Percentiles rank a stretch among this genome's conserved stretches.
These are phyloP conservation scores for Citeromyces matritensis DNA, from an alignment of 805 yeast species.

Conservation along the genomic window DNA sequence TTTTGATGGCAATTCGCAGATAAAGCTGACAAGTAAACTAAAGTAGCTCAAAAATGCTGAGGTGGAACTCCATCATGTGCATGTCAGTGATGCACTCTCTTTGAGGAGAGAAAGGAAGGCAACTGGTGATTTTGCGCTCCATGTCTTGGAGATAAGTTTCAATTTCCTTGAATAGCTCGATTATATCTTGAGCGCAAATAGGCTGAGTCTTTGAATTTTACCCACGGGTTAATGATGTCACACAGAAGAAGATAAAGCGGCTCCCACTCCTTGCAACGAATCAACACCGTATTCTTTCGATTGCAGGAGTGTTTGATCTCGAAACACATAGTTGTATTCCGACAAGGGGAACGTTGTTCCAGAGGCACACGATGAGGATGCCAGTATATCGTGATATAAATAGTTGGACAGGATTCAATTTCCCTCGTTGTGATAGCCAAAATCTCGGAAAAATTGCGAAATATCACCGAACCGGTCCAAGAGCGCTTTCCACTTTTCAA, in stretches of 20 bases:
- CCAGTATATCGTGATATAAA: conserved; percentile 25
- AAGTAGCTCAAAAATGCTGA: conserved; percentile 20
- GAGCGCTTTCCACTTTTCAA: conserved; percentile 16
- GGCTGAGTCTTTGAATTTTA: conserved; percentile 9
- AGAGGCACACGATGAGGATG: conserved; percentile 16
- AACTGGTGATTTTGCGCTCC: conserved; percentile 8
- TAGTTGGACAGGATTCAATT: conserved; percentile 25
- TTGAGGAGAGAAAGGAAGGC: conserved; percentile 9
- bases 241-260: conserved; percentile 22
- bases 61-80: conserved; percentile 13
- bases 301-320: conserved; percentile 11
- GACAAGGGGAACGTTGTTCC: conserved; percentile 22
- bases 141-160: conserved; percentile 8
- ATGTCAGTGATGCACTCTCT: conserved; percentile 4
- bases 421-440: conserved; percentile 18
- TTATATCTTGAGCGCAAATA: background rate
- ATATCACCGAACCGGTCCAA: conserved; percentile 21
- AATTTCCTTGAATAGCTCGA: conserved; percentile 3
- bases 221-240: conserved; percentile 20
- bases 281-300: conserved; percentile 20
- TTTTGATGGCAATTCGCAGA: conserved; percentile 10
- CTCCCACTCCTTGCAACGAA: conserved; percentile 27
- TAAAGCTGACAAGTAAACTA: conserved; percentile 12
- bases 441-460: conserved; percentile 14
- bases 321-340: conserved; percentile 18